Evolutionary conservation across 1,284 basidiomycete species (phyloP).

Genomic region (Flammula alnicola): DNA sequence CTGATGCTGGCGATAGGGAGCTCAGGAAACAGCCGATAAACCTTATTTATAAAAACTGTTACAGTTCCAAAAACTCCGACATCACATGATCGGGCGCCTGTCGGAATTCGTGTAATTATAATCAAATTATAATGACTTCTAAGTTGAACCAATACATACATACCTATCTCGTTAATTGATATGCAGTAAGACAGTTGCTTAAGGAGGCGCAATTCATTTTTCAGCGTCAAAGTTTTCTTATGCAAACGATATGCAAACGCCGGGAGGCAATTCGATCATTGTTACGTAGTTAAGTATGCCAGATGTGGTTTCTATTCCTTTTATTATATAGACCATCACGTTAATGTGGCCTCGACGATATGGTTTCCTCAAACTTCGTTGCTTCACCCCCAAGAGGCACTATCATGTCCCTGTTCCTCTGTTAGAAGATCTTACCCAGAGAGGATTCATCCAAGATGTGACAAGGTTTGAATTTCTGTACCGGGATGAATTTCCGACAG

Average conservation of each 20-base stretch:
- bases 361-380: slow-evolving; percentile 8
- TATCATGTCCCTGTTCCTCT: slow-evolving; percentile 29
- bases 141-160: no score
- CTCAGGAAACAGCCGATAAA: slow-evolving; percentile 34
- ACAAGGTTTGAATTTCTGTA: slow-evolving; percentile 37
- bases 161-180: no score
- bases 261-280: no score
- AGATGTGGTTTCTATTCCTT: neutral
- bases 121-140: no score
- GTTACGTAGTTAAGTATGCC: no score
- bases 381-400: slow-evolving; percentile 10
- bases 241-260: no score
- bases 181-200: no score
- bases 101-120: no score
- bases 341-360: slow-evolving; percentile 21
- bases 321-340: slow-evolving; percentile 6
- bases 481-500: neutral
- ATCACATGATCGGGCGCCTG: slow-evolving; percentile 17
- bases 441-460: slow-evolving; percentile 53
- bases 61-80: slow-evolving; percentile 32
- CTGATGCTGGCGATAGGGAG: slow-evolving; percentile 28
- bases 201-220: neutral
- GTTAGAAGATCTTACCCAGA: slow-evolving; percentile 44
- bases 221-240: no score
- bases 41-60: slow-evolving; percentile 46